phyloP scores from a whole-genome alignment of 106 monocot genomes.

The Apostasia ramifera region DNA sequence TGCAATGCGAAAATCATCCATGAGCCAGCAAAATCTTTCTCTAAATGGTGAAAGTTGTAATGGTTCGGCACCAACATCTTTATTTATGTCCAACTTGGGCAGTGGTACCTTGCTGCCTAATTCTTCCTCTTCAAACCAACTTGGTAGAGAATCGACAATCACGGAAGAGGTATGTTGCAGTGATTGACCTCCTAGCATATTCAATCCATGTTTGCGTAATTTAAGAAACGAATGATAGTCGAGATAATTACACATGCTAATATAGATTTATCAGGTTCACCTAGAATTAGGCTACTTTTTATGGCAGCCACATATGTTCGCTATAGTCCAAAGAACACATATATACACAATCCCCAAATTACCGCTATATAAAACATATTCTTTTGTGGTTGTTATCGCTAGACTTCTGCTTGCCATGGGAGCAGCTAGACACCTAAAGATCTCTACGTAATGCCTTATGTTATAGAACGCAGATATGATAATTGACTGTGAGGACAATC shows the following conservation, averaged over 20 bases:
- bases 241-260: background rate
- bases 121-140: slow-evolving; percentile 51
- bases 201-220: background rate
- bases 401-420: too few relatives aligned
- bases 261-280: background rate
- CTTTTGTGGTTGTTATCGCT: too few relatives aligned
- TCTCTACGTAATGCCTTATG: too few relatives aligned
- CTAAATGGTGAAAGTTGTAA: slow-evolving; percentile 41
- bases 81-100: slow-evolving; percentile 52
- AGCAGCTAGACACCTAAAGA: too few relatives aligned
- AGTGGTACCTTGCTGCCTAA: slow-evolving; percentile 47
- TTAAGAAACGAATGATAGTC: background rate
- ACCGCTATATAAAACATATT: too few relatives aligned
- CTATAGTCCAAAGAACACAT: background rate
- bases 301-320: background rate
- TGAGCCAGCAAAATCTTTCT: slow-evolving; percentile 39
- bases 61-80: slow-evolving; percentile 44
- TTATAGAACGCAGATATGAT: too few relatives aligned
- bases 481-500: too few relatives aligned
- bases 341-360: too few relatives aligned
- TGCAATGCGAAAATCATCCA: slow-evolving; percentile 20
- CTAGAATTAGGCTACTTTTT: background rate
- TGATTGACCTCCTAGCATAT: background rate
- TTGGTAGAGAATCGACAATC: slow-evolving; percentile 49
- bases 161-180: slow-evolving; percentile 56